phyloP scores from a whole-genome alignment of 202 grass and related monocot genomes.

The Eragrostis tef region DNA sequence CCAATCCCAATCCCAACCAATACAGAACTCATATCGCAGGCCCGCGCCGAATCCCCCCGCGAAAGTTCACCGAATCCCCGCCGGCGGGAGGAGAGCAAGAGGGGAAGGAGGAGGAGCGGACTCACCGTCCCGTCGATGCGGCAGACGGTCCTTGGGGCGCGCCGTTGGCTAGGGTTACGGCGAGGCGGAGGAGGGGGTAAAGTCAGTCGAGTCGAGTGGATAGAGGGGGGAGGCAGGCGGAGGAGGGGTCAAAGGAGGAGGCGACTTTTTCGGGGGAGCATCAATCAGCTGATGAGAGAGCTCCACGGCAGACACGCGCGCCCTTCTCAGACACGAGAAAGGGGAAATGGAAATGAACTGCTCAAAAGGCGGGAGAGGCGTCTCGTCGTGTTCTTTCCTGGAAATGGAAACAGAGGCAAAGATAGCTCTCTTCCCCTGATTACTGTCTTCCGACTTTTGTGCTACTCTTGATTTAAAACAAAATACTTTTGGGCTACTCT shows the following conservation, averaged over 20 bases:
- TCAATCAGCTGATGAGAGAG: neutral
- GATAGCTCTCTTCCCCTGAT: neutral
- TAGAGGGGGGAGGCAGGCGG: no score
- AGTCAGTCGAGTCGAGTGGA: neutral
- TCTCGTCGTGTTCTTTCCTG: neutral
- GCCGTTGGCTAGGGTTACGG: conserved; percentile 41
- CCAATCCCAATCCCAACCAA: neutral
- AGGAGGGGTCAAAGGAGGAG: neutral
- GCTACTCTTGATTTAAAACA: no score
- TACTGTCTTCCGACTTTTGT: no score
- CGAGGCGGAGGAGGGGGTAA: neutral
- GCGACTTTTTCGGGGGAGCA: neutral
- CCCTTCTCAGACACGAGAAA: neutral
- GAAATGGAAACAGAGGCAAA: neutral
- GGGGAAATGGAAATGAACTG: neutral
- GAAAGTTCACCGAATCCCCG: neutral
- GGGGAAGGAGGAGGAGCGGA: neutral
- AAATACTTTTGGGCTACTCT: no score
- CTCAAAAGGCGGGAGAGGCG: no score
- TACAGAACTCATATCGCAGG: neutral
- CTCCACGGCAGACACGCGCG: neutral
- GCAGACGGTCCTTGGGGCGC: neutral
- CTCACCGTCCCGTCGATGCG: conserved; percentile 15
- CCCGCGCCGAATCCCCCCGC: neutral
- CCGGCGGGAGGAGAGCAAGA: no score